Percentiles rank a stretch among this genome's conserved stretches.
Conservation (phyloP, 495 filamentous ascomycete genomes). For the Neurospora sp. region DNA sequence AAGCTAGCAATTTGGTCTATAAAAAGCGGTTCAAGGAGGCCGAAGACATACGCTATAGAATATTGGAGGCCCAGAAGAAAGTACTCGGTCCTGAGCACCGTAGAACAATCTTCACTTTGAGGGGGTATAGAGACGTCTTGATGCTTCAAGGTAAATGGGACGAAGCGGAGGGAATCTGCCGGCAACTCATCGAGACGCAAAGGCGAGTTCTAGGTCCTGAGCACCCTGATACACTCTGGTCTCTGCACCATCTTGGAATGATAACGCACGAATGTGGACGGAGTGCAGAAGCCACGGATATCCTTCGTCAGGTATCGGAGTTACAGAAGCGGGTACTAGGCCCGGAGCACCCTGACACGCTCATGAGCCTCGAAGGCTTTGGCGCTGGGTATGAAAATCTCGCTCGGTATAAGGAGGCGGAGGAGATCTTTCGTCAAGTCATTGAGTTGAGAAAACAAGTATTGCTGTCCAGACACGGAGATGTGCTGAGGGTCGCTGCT, state of each 20-base stretch:
- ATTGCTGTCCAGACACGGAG: not conserved
- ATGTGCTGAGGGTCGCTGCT: not conserved
- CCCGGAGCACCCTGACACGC: not conserved
- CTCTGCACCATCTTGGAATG: not conserved
- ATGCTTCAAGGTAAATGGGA: not conserved
- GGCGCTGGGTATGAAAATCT: not conserved
- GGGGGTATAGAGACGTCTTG: rapidly evolving
- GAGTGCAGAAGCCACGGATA: not conserved
- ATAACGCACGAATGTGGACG: not conserved
- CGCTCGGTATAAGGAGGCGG: not conserved
- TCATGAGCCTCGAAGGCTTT: too few relatives aligned
- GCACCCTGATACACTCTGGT: not conserved
- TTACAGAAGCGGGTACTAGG: not conserved
- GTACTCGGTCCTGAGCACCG: not conserved
- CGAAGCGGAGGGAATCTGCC: not conserved
- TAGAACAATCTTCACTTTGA: not conserved
- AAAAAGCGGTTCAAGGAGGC: not conserved
- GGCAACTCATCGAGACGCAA: too few relatives aligned
- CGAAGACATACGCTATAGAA: not conserved
- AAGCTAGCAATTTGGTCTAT: not conserved
- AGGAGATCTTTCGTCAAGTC: not conserved
- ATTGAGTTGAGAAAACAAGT: not conserved
- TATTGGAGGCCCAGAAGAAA: not conserved
- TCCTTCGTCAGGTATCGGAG: not conserved
- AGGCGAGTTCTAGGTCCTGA: not conserved